Evolutionary conservation across 108 stramenopile species (phyloP), one percentile per base, ranked within the genome.

Genomic region (Cyclotella choctawhatcheeana): DNA sequence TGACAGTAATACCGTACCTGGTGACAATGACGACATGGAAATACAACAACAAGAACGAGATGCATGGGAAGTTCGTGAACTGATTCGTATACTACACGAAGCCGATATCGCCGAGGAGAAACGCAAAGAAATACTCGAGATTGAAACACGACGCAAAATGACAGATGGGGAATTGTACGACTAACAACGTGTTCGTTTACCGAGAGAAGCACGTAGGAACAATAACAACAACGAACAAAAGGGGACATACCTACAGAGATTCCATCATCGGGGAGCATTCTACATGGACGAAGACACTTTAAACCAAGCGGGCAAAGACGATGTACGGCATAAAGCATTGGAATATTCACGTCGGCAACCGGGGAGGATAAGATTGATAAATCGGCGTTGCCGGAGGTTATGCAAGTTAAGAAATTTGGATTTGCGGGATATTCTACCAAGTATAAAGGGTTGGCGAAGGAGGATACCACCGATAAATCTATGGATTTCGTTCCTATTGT

Each of bases 181-280:
- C 48, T 92, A 98, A 73, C 96, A 97, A 58, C 65, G 83, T 25
- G 77, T 82, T 51, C 84, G 84, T 29, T 60, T 50, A n/a, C 88
- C 89, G 24, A 90, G 89, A 27, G 76, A 82, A 50, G 67, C 71
- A 50, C 71, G 82, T 7, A 61, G 71, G 52, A 71, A 59, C 26
- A 61, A 37, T 13, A 62, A 48, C 20, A 44, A 47, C 8, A 64
- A 44, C 17, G 87, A 89, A 60, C 53, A 65, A 54, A 68, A 73
- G n/a, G n/a, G n/a, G n/a, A n/a, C n/a, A 8, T 90, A 88, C 71
- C 69, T 96, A 73, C 96, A 99, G 67, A 89, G 96, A 45, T 99
- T 93, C 67, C 93, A 94, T 81, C 98, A 99, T 73, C 87, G 95
- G 51, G 98, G 98, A 6, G 97, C 96, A n/a, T 99, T 97, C 71